Evolutionary conservation across 345 rosid species (phyloP).

Genomic region (Cardiospermum halicacabum): DNA sequence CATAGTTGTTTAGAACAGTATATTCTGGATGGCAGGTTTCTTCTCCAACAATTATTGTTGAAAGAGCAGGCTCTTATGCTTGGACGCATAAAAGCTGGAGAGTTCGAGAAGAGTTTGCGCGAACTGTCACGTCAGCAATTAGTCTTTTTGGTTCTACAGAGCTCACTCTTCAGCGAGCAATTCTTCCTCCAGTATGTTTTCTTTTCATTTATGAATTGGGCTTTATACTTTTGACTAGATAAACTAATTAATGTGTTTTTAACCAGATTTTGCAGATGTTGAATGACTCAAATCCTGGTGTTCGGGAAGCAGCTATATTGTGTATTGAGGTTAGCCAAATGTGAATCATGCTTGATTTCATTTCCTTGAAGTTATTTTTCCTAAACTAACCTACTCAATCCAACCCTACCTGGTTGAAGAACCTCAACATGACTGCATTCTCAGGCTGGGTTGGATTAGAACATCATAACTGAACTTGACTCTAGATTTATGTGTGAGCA

Average conservation of each 20-base stretch:
- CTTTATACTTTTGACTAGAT: constrained; percentile 3
- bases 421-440: too few species aligned
- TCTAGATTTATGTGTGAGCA: too few species aligned
- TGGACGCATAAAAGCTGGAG: constrained; percentile 99
- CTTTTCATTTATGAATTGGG: constrained; percentile 10
- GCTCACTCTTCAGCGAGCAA: constrained; percentile 94
- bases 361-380: not conserved
- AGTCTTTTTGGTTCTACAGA: constrained; percentile 90
- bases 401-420: too few species aligned
- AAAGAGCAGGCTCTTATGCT: constrained; percentile 95
- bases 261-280: constrained; percentile 87
- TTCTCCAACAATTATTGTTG: constrained; percentile 94
- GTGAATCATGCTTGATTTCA: not conserved
- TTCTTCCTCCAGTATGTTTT: constrained; percentile 78
- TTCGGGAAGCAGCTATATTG: constrained; percentile 85
- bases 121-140: constrained; percentile 90
- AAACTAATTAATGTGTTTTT: constrained; percentile 9
- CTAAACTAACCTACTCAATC: too few species aligned
- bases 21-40: constrained; percentile 59
- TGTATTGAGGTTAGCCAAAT: constrained; percentile 75
- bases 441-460: too few species aligned
- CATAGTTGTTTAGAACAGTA: constrained; percentile 9
- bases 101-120: constrained; percentile 90
- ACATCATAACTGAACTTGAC: too few species aligned
- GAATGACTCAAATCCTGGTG: constrained; percentile 81